phyloP scores from a whole-genome alignment of 371 early-diverging fungal genomes.

The Mucor sp. region DNA sequence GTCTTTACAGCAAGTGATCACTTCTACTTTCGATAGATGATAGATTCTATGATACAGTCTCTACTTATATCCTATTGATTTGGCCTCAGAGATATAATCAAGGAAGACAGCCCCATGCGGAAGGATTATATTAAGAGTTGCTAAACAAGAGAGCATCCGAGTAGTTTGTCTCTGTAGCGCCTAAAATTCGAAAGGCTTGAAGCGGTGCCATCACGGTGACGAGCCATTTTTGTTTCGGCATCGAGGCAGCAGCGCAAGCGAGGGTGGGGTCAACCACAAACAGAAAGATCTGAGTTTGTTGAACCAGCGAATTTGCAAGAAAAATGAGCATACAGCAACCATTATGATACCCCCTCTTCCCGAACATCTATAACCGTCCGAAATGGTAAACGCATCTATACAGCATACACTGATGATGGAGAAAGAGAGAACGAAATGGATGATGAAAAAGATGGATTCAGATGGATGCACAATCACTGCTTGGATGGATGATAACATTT shows the following conservation, averaged over 20 bases:
- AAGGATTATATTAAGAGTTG: too few relatives aligned
- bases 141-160: too few relatives aligned
- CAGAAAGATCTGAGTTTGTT: neutral
- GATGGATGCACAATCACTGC: neutral
- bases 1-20: neutral
- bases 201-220: too few relatives aligned
- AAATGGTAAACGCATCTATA: slow-evolving; percentile 16
- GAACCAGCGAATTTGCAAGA: neutral
- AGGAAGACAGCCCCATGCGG: too few relatives aligned
- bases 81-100: too few relatives aligned
- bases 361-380: slow-evolving; percentile 24
- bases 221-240: neutral
- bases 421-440: neutral
- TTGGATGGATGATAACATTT: slow-evolving; percentile 14
- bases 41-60: neutral
- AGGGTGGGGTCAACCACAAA: neutral
- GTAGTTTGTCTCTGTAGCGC: neutral
- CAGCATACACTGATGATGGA: neutral
- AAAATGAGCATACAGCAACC: slow-evolving; percentile 7
- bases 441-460: neutral
- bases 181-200: too few relatives aligned
- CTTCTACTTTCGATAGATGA: neutral
- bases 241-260: neutral
- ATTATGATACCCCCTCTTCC: slow-evolving; percentile 17
- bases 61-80: too few relatives aligned